Evolutionary conservation across 768 basidiomycete species (phyloP).

Genomic region (Amanita exitialis): DNA sequence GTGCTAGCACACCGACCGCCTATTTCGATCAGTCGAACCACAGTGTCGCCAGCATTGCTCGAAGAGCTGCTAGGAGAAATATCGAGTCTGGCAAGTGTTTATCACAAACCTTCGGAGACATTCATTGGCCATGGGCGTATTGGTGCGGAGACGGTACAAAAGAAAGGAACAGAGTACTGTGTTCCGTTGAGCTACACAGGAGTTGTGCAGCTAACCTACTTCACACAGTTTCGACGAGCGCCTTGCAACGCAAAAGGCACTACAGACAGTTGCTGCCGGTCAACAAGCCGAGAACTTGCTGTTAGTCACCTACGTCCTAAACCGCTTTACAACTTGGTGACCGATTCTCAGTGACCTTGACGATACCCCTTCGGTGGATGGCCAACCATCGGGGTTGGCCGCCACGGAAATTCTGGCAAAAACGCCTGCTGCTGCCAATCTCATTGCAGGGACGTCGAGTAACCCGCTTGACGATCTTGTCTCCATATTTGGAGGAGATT

Average conservation of each 20-base stretch:
- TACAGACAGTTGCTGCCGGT: slow-evolving; percentile 87
- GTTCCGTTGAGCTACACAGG: slow-evolving; percentile 3
- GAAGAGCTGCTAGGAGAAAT: slow-evolving; percentile 91
- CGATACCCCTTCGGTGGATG: slow-evolving; percentile 49
- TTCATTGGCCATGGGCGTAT: slow-evolving; percentile 90
- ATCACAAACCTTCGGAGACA: slow-evolving; percentile 94
- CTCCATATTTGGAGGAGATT: slow-evolving; percentile 67
- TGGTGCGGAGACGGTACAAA: slow-evolving; percentile 69
- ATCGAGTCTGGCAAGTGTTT: slow-evolving; percentile 84
- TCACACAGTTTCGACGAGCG: slow-evolving; percentile 53
- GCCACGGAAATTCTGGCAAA: slow-evolving; percentile 66
- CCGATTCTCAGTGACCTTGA: slow-evolving; percentile 60
- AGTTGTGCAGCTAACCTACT: not conserved
- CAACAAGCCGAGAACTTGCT: slow-evolving; percentile 93
- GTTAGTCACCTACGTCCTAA: slow-evolving; percentile 19
- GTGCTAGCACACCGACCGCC: slow-evolving; percentile 89
- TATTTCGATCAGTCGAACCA: slow-evolving; percentile 87
- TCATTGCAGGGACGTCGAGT: slow-evolving; percentile 69
- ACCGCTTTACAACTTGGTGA: not conserved
- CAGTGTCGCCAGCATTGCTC: slow-evolving; percentile 75
- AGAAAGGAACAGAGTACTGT: slow-evolving; percentile 51
- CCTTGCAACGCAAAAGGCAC: slow-evolving; percentile 65
- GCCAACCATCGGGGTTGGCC: slow-evolving; percentile 65
- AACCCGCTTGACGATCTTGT: slow-evolving; percentile 93
- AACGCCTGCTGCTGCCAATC: slow-evolving; percentile 63